A percentile compares a stretch with the other conserved stretches of the same genome.
phyloP scores from a whole-genome alignment of 805 yeast genomes.

The Saccharomycopsis oosterbeekiorum region DNA sequence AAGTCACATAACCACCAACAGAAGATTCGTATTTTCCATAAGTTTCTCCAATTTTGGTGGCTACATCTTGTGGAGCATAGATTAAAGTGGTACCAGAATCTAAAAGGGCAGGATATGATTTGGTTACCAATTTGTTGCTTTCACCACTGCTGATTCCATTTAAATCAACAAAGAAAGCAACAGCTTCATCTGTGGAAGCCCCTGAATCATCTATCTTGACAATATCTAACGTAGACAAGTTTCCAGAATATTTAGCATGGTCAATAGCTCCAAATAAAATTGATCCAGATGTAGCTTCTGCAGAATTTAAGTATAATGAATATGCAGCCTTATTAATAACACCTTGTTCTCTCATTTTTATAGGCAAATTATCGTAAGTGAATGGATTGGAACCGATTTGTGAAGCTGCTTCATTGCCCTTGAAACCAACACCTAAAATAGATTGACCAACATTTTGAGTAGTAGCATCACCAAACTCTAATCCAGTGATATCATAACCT shows the following conservation, averaged over 20 bases:
- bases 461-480: slow-evolving; percentile 14
- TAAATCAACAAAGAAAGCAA: slow-evolving; percentile 19
- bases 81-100: slow-evolving; percentile 37
- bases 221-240: slow-evolving; percentile 27
- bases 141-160: slow-evolving; percentile 7
- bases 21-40: slow-evolving; percentile 27
- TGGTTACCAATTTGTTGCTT: slow-evolving; percentile 19
- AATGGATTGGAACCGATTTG: slow-evolving; percentile 53
- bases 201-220: slow-evolving; percentile 21
- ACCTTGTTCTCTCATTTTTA: slow-evolving; percentile 30
- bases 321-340: slow-evolving; percentile 32
- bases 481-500: slow-evolving; percentile 9
- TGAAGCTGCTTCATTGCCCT: slow-evolving; percentile 45
- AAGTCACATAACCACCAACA: slow-evolving; percentile 8
- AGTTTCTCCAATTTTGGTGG: slow-evolving; percentile 20
- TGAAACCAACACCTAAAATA: slow-evolving; percentile 65
- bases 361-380: slow-evolving; percentile 24
- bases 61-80: slow-evolving; percentile 33
- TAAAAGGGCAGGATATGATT: slow-evolving; percentile 31
- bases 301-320: slow-evolving; percentile 35
- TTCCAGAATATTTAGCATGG: slow-evolving; percentile 31
- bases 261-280: slow-evolving; percentile 38
- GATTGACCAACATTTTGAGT: slow-evolving; percentile 30
- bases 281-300: slow-evolving; percentile 26
- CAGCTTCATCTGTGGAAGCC: slow-evolving; percentile 26